Evolutionary conservation across 169 alveolate species (phyloP), one percentile per base, ranked within the genome.

Genomic region (Cryptosporidium canis): DNA sequence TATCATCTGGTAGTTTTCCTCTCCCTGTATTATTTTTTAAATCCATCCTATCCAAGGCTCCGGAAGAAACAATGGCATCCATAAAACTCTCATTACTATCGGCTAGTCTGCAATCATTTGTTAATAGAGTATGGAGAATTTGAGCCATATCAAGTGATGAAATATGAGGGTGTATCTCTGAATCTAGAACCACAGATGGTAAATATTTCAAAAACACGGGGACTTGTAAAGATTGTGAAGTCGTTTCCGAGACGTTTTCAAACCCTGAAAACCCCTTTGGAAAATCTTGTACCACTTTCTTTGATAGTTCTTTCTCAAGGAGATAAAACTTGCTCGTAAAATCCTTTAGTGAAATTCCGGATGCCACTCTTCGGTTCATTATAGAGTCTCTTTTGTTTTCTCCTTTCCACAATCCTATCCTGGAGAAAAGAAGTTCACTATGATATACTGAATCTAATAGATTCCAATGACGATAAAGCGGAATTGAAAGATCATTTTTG

Each of bases 401-500:
- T 21, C 37, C 31, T 58, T 63, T 77, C 87, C 87, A 77, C 6
- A 77, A 31, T 41, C 64, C 64, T 77, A 77, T 77, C 24, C 51
- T 56, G 21, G 72, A 39, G 43, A 37, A 77, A 11, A 77, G 29
- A 37, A 27, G 41, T 18, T 77, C 87, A 44, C 87, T 43, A 77
- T 61, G 47, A 21, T 14, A 21, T 35, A 77, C 45, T 39, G 87
- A 55, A 41, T 77, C 87, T 8, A 77, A 9, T 8, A 77, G 45
- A 61, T 77, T 77, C 87, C 87, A 77, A 58, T 77, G 87, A 12
- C 87, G 65, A 61, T 77, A 77, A 31, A 77, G 58, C 0, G 87
- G 87, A 11, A 77, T 27, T 0, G 70, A 77, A 77, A 77, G 87
- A 37, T 77, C 87, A 27, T 24, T 77, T 41, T 48, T 77, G 18